Evolutionary conservation across 2,329 filamentous ascomycete species (phyloP).

Genomic region (Fusarium keratoplasticum): DNA sequence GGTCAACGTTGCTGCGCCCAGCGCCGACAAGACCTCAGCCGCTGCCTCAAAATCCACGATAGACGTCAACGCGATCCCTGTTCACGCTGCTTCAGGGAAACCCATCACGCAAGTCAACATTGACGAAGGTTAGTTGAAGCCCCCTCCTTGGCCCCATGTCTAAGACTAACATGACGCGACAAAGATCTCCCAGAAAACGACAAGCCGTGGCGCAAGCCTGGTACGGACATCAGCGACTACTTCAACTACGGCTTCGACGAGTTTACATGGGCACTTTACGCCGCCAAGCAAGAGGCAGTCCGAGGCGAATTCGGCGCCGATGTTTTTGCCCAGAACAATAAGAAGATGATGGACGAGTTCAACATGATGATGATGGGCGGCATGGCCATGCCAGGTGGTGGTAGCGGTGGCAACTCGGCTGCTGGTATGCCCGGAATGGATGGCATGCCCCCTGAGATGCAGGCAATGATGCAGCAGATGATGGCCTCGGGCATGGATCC

Average conservation of each 20-base stretch:
- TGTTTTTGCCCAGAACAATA: constrained; percentile 71
- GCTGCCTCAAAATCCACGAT: constrained; percentile 84
- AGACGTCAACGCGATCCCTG: constrained; percentile 84
- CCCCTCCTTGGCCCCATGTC: not conserved
- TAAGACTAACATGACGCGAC: constrained; percentile 12
- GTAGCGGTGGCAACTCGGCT: constrained; percentile 45
- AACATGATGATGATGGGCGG: constrained; percentile 76
- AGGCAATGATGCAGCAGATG: constrained; percentile 78
- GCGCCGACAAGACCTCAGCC: constrained; percentile 67
- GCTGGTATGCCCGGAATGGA: constrained; percentile 68
- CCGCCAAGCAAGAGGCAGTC: constrained; percentile 85
- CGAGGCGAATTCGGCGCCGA: constrained; percentile 80
- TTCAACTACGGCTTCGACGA: constrained; percentile 99
- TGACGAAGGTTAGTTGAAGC: constrained; percentile 66
- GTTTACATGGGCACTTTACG: constrained; percentile 97
- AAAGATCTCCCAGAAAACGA: constrained; percentile 79
- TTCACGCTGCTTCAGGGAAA: constrained; percentile 83
- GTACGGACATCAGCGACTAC: constrained; percentile 94
- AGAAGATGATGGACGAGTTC: constrained; percentile 83
- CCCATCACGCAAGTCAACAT: constrained; percentile 82
- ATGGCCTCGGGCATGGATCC: constrained; percentile 74
- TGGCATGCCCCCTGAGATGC: constrained; percentile 74
- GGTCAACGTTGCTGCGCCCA: constrained; percentile 52
- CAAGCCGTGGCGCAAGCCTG: constrained; percentile 95
- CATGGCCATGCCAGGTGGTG: constrained; percentile 55